A percentile compares a stretch with the other conserved stretches of the same genome.
Evolutionary conservation across 176 grass and related monocot species (phyloP).

Genomic region (Bolboschoenus planiculmis): DNA sequence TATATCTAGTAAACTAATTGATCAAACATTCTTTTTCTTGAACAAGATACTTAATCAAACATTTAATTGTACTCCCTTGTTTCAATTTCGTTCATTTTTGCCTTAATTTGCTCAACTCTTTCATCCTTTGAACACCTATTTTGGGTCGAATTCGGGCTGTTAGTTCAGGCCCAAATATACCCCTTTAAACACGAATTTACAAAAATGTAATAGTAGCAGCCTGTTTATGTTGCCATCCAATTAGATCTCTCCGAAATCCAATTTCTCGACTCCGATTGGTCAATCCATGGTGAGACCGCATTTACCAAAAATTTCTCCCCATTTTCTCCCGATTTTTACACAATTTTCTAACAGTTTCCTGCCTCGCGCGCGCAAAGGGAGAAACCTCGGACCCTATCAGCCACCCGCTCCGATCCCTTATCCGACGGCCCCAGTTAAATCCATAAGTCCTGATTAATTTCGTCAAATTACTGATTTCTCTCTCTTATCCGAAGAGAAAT

Average conservation of each 20-base stretch:
- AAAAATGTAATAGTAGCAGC: background rate
- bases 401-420: conserved; percentile 5
- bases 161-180: background rate
- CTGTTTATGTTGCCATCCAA: background rate
- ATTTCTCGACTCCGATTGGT: background rate
- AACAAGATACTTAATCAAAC: no score
- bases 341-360: background rate
- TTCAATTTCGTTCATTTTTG: no score
- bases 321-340: background rate
- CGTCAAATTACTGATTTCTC: background rate
- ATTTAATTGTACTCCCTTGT: no score
- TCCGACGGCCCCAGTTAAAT: background rate
- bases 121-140: no score
- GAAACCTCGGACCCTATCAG: background rate
- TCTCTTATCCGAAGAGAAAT: conserved; percentile 12
- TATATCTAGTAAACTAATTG: no score
- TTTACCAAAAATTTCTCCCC: background rate
- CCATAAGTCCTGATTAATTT: background rate
- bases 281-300: background rate
- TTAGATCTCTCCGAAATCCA: background rate
- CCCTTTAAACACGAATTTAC: background rate
- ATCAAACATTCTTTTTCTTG: no score
- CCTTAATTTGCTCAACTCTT: no score
- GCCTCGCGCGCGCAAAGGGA: background rate
- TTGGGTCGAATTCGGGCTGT: background rate